phyloP scores from a whole-genome alignment of 2,329 filamentous ascomycete species.

The Colletotrichum caudatum region DNA sequence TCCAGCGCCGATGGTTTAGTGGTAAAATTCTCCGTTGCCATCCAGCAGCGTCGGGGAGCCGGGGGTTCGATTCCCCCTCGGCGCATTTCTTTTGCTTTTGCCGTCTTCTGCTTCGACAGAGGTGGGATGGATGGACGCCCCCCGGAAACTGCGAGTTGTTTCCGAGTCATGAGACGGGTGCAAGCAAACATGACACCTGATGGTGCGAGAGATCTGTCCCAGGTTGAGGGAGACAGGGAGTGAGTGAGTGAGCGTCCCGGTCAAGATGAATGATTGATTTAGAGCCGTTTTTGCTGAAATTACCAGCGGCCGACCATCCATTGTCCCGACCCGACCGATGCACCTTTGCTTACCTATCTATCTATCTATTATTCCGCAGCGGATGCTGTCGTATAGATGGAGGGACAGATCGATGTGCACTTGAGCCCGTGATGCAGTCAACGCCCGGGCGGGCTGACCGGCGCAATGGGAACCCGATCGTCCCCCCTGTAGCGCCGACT shows the following conservation, averaged over 20 bases:
- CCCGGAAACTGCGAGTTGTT: background rate
- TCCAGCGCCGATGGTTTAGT: conserved; percentile 18
- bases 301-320: too few species aligned
- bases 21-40: conserved; percentile 32
- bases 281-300: background rate
- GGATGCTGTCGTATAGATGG: accelerated
- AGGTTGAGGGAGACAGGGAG: background rate
- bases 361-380: too few species aligned
- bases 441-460: background rate
- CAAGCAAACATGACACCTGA: background rate
- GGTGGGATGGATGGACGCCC: too few species aligned
- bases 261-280: background rate
- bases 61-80: conserved; percentile 30
- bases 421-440: background rate
- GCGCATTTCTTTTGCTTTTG: background rate
- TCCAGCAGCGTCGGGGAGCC: conserved; percentile 28
- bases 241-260: background rate
- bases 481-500: background rate
- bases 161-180: background rate
- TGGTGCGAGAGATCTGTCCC: background rate
- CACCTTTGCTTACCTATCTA: too few species aligned
- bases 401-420: background rate
- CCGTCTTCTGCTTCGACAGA: too few species aligned
- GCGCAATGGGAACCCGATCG: background rate
- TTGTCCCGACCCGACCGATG: too few species aligned